Base-by-base conservation (phyloP, 179 eudicot genomes). In the Dionaea muscipula region DNA sequence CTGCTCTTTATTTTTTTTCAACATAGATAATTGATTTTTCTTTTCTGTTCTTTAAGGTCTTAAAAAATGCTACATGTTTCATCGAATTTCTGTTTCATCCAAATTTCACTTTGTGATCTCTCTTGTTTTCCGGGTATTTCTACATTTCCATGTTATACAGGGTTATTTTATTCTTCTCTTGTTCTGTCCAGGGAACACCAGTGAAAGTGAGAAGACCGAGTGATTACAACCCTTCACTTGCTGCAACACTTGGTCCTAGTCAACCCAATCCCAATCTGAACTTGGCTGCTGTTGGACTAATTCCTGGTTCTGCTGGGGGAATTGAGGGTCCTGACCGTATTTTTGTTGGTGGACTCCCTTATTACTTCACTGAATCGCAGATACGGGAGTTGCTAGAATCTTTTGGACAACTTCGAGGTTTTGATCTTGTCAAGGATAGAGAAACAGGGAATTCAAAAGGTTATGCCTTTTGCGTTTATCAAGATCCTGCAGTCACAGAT, bases 251-350 rank as follows among this genome's bases (percentile, higher is more conserved):
- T 36, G 81, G 81, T 49, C 81, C 81, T 14, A 76, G 81, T 58
- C 81, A 76, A 60, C 81, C 81, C 45, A 76, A 60, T 59, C 81
- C 81, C 25, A 62, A 76, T 69, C 71, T 76, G 65, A 72, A 76
- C 65, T 59, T 76, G 60, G 75, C 65, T 52, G 81, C 81, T 59
- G 77, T 76, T 69, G 81, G 81, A 41, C 60, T 72, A 12, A 65
- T 75, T 17, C 78, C 77, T 23, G 81, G 78, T 24, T 72, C 77
- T 23, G 67, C 75, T 28, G 81, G 81, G 48, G 81, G 75, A 49
- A 75, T 76, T 24, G 81, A 76, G 67, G 81, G 81, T 47, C 81
- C 77, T 47, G 81, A 76, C 57, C 81, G 77, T 47, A 76, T 76
- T 22, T 76, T 76, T 60, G 81, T 76, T 16, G 81, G 81, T 56